A percentile compares a stretch with the other conserved stretches of the same genome.
phyloP scores from a whole-genome alignment of 768 basidiomycete genomes.

The Pleurotus platypus region DNA sequence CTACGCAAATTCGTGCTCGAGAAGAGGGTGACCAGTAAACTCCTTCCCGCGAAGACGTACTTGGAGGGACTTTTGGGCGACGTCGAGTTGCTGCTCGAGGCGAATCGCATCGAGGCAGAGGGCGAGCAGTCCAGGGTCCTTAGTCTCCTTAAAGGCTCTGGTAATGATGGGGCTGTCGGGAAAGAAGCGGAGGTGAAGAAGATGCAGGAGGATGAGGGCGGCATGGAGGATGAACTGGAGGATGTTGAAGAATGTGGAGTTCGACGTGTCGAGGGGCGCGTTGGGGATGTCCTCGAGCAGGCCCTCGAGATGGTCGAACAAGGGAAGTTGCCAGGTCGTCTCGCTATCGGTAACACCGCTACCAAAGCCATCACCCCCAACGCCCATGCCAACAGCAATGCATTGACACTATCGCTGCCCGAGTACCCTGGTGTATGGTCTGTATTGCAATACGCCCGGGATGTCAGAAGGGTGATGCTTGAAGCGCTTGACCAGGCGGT shows the following conservation, averaged over 20 bases:
- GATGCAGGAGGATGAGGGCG: slow-evolving; percentile 73
- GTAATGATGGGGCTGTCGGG: too few relatives aligned
- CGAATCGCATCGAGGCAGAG: slow-evolving; percentile 86
- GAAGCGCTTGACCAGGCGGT: slow-evolving; percentile 78
- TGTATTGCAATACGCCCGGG: slow-evolving; percentile 82
- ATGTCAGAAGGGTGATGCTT: slow-evolving; percentile 77
- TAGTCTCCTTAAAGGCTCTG: too few relatives aligned
- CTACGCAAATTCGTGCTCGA: slow-evolving; percentile 92
- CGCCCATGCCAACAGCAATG: too few relatives aligned
- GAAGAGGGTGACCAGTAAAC: slow-evolving; percentile 95
- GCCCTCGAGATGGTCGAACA: slow-evolving; percentile 77
- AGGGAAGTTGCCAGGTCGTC: slow-evolving; percentile 59
- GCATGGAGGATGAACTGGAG: slow-evolving; percentile 77
- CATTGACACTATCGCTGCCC: slow-evolving; percentile 44
- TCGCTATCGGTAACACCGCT: slow-evolving; percentile 19
- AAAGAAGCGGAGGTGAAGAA: slow-evolving; percentile 78
- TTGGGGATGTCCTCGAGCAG: slow-evolving; percentile 54
- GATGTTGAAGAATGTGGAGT: slow-evolving; percentile 73
- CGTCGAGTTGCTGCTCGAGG: slow-evolving; percentile 78
- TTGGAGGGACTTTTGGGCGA: slow-evolving; percentile 87
- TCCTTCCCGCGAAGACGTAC: slow-evolving; percentile 90
- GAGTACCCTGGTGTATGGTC: slow-evolving; percentile 79
- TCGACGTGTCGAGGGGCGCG: slow-evolving; percentile 43
- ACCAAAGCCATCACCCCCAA: too few relatives aligned
- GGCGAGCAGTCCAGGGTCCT: slow-evolving; percentile 51